phyloP scores from a whole-genome alignment of 495 filamentous ascomycete genomes.

The Choiromyces venosus region DNA sequence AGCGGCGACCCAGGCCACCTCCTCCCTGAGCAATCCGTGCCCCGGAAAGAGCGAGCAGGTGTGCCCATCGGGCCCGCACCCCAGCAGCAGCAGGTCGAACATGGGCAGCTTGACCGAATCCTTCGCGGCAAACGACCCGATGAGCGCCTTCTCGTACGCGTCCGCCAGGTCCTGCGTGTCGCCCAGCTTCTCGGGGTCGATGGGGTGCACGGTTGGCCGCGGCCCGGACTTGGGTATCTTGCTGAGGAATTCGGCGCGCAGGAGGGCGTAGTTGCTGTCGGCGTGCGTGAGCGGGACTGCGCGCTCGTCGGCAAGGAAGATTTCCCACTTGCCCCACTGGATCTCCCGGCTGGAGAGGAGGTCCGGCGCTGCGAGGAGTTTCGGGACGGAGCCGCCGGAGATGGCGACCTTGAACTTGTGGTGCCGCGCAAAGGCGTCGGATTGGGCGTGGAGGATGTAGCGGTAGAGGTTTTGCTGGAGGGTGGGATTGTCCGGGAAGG shows the following conservation, averaged over 20 bases:
- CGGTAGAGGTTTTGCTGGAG: conserved; percentile 69
- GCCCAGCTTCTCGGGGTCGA: conserved; percentile 65
- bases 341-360: conserved; percentile 61
- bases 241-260: conserved; percentile 83
- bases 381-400: conserved; percentile 89
- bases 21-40: conserved; percentile 79
- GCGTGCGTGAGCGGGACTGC: conserved; percentile 82
- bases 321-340: conserved; percentile 83
- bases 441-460: conserved; percentile 76
- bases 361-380: conserved; percentile 68
- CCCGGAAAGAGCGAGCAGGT: conserved; percentile 94
- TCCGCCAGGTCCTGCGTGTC: conserved; percentile 91
- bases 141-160: conserved; percentile 83
- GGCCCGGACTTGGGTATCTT: conserved; percentile 64
- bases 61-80: conserved; percentile 92
- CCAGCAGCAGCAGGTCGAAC: conserved; percentile 88
- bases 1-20: conserved; percentile 83
- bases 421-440: conserved; percentile 71
- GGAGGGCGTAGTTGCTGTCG: conserved; percentile 87
- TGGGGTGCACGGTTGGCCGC: conserved; percentile 66
- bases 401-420: conserved; percentile 81
- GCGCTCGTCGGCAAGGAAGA: conserved; percentile 98
- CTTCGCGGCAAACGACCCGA: conserved; percentile 72
- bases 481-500: conserved; percentile 60
- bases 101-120: conserved; percentile 86